Percentiles rank a stretch among this genome's conserved stretches.
These are phyloP conservation scores for Eimeria praecox DNA, from an alignment of 169 alveolate species.

Conservation along the genomic window DNA sequence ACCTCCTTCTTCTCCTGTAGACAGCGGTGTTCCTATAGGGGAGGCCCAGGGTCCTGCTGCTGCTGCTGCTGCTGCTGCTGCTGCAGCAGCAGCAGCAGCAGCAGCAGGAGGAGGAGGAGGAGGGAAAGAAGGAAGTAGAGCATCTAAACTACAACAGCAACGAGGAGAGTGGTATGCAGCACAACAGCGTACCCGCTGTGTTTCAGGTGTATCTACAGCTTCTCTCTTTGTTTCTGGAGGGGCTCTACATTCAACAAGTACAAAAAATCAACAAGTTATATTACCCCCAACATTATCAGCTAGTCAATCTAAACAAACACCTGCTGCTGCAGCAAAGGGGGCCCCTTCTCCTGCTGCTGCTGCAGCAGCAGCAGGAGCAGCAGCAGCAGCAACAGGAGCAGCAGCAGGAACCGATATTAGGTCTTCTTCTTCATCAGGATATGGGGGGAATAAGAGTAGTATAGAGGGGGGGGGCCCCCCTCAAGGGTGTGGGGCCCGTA, in stretches of 20 bases:
- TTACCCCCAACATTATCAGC: conserved; percentile 54
- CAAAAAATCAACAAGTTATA: conserved; percentile 48
- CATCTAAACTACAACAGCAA: conserved; percentile 6
- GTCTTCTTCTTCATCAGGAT: neutral
- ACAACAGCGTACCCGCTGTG: conserved; percentile 4
- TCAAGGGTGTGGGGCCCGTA: neutral
- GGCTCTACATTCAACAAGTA: conserved; percentile 75
- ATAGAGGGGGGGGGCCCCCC: neutral
- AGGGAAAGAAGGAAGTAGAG: neutral
- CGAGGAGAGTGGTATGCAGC: conserved; percentile 55
- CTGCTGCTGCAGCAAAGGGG: neutral
- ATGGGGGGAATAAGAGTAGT: neutral
- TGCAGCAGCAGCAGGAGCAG: conserved; percentile 22
- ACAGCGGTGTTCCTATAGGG: conserved; percentile 11
- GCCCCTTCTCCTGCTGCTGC: conserved; percentile 25
- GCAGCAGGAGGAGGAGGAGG: conserved; percentile 54
- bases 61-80: too few relatives aligned
- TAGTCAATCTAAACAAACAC: neutral
- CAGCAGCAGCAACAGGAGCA: conserved; percentile 11
- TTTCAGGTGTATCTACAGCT: neutral
- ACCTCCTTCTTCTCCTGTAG: conserved; percentile 29
- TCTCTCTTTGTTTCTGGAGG: conserved; percentile 73
- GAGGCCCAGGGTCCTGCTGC: conserved; percentile 36
- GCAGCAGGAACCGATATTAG: neutral
- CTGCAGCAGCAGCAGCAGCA: too few relatives aligned